Percentiles rank a stretch among this genome's conserved stretches.
These are phyloP conservation scores for Nemania sp. DNA, from an alignment of 2,329 filamentous ascomycete genomes.

Conservation along the genomic window DNA sequence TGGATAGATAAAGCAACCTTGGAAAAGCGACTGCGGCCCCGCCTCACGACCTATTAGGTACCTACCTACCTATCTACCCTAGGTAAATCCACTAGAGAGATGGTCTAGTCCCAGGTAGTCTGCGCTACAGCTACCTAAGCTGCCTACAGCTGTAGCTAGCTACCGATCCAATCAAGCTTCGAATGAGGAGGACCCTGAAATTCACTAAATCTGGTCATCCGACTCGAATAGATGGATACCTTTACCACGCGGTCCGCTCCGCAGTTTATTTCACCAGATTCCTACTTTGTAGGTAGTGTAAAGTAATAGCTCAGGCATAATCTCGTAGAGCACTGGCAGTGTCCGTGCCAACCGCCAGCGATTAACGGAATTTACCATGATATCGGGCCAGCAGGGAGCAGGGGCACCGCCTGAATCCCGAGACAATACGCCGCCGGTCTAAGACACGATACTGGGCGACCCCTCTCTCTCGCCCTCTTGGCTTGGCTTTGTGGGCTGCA, in stretches of 20 bases:
- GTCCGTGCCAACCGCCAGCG: neutral
- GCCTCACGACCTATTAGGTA: neutral
- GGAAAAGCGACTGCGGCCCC: slow-evolving; percentile 2
- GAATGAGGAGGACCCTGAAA: slow-evolving; percentile 17
- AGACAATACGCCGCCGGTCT: neutral
- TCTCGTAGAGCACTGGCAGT: neutral
- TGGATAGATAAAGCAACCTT: neutral
- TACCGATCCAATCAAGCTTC: slow-evolving; percentile 18
- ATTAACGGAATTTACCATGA: neutral
- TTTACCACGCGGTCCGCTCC: neutral
- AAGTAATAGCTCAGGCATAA: neutral
- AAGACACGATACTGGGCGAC: slow-evolving; percentile 16
- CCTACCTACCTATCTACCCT: neutral
- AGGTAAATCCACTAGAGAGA: neutral
- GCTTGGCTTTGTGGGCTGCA: slow-evolving; percentile 4
- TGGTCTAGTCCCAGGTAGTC: neutral
- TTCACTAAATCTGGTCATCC: neutral
- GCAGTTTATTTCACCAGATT: neutral
- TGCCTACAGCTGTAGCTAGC: neutral
- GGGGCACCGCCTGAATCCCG: slow-evolving; percentile 6
- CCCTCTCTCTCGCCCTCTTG: slow-evolving; percentile 19
- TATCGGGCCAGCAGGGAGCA: neutral
- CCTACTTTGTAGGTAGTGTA: neutral
- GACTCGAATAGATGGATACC: slow-evolving; percentile 12
- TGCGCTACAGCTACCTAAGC: neutral